These are phyloP conservation scores for Cetradonia linearis DNA, from an alignment of 495 filamentous ascomycete genomes.

Conservation along the genomic window DNA sequence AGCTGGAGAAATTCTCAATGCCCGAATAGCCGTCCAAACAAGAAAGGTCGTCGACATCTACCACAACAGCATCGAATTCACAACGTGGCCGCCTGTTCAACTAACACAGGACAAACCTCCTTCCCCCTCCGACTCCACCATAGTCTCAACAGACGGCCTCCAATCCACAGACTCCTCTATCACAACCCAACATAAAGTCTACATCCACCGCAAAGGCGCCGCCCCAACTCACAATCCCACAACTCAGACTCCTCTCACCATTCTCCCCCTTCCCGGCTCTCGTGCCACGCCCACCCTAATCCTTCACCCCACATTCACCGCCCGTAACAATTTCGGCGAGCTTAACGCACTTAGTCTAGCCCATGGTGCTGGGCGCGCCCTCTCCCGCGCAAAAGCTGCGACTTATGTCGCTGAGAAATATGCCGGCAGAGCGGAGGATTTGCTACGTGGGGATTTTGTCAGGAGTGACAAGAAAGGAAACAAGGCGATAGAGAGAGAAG, in stretches of 20 bases:
- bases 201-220: conserved; percentile 35
- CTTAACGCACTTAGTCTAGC: conserved; percentile 30
- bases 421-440: conserved; percentile 19
- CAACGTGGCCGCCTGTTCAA: conserved; percentile 27
- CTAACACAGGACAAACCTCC: neutral
- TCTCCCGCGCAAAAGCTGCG: conserved; percentile 29
- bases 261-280: conserved; percentile 33
- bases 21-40: conserved; percentile 20
- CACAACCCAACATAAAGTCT: conserved; percentile 20
- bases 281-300: conserved; percentile 32
- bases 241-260: conserved; percentile 17
- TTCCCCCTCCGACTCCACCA: neutral
- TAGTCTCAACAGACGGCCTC: too few relatives aligned
- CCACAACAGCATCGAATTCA: conserved; percentile 31
- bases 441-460: conserved; percentile 19
- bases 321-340: conserved; percentile 18
- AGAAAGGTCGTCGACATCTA: conserved; percentile 33
- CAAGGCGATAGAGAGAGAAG: conserved; percentile 12
- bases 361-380: conserved; percentile 31
- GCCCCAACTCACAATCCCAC: conserved; percentile 26
- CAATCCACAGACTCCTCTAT: too few relatives aligned
- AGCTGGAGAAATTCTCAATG: conserved; percentile 5
- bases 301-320: conserved; percentile 27
- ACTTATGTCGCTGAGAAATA: conserved; percentile 18
- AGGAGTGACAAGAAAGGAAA: conserved; percentile 21